phyloP scores from a whole-genome alignment of 2,329 filamentous ascomycete genomes.

The Alternaria brassicae region DNA sequence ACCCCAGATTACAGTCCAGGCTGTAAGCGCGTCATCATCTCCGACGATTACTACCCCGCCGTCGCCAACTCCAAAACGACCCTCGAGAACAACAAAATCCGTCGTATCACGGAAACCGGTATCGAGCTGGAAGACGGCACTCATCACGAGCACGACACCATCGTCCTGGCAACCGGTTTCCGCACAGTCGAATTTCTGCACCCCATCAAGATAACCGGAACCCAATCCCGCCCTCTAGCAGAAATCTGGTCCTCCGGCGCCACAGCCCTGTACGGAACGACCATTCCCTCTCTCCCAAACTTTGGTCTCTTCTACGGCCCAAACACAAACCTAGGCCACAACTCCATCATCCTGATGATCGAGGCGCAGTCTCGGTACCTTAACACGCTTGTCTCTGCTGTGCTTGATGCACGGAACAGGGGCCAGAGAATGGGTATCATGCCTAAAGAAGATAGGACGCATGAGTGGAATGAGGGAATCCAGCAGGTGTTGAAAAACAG shows the following conservation, averaged over 20 bases:
- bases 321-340: slow-evolving; percentile 63
- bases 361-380: slow-evolving; percentile 65
- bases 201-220: slow-evolving; percentile 62
- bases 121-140: slow-evolving; percentile 55
- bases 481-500: slow-evolving; percentile 55
- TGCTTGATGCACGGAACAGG: slow-evolving; percentile 55
- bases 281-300: slow-evolving; percentile 61
- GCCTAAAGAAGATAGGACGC: slow-evolving; percentile 52
- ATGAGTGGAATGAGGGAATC: slow-evolving; percentile 56
- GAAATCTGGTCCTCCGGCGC: slow-evolving; percentile 61
- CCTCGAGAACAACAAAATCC: slow-evolving; percentile 61
- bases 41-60: slow-evolving; percentile 64
- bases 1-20: slow-evolving; percentile 62
- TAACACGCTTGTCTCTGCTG: slow-evolving; percentile 57
- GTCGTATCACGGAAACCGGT: slow-evolving; percentile 55
- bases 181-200: slow-evolving; percentile 65
- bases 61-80: slow-evolving; percentile 57
- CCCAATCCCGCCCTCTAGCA: slow-evolving; percentile 54
- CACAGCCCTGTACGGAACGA: slow-evolving; percentile 59
- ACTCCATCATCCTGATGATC: slow-evolving; percentile 68
- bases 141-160: slow-evolving; percentile 61
- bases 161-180: slow-evolving; percentile 67
- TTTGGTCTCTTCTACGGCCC: slow-evolving; percentile 66
- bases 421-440: slow-evolving; percentile 55
- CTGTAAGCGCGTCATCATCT: slow-evolving; percentile 63